Conservation (phyloP, 495 filamentous ascomycete genomes). For the Recurvomyces mirabilis region DNA sequence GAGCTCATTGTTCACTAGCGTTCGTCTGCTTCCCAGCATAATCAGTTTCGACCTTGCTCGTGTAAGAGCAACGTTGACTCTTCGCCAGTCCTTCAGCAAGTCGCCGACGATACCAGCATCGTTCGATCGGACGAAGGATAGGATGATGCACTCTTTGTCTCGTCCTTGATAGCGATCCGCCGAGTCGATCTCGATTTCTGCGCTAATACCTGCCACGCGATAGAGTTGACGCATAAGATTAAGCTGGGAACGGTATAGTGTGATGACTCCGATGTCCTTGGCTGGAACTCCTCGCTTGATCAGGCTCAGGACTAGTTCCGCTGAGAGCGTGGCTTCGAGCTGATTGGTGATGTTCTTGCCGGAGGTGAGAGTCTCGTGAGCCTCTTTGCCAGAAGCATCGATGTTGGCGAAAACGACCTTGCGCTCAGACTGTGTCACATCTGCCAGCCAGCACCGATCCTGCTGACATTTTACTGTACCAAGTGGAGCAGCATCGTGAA, state of each 20-base stretch:
- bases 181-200: conserved; percentile 80
- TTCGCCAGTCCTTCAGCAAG: conserved; percentile 76
- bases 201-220: conserved; percentile 18
- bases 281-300: conserved; percentile 62
- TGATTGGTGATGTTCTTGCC: conserved; percentile 81
- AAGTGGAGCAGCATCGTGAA: conserved; percentile 26
- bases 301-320: conserved; percentile 68
- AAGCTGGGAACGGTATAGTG: conserved; percentile 93
- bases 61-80: conserved; percentile 93
- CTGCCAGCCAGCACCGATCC: conserved; percentile 69
- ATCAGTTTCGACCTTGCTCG: conserved; percentile 81
- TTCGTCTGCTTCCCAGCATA: conserved; percentile 68
- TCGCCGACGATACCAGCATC: conserved; percentile 70
- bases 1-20: conserved; percentile 64
- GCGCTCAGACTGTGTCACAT: conserved; percentile 53
- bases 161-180: conserved; percentile 93
- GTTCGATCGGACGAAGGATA: conserved; percentile 80
- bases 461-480: conserved; percentile 37
- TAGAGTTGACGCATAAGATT: conserved; percentile 38
- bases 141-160: conserved; percentile 83
- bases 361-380: conserved; percentile 49
- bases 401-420: conserved; percentile 85
- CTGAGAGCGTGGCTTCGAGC: conserved; percentile 60
- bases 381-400: conserved; percentile 51
- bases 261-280: conserved; percentile 83